phyloP scores from a whole-genome alignment of 2,329 filamentous ascomycete genomes.

The Pestalotiopsis fici region DNA sequence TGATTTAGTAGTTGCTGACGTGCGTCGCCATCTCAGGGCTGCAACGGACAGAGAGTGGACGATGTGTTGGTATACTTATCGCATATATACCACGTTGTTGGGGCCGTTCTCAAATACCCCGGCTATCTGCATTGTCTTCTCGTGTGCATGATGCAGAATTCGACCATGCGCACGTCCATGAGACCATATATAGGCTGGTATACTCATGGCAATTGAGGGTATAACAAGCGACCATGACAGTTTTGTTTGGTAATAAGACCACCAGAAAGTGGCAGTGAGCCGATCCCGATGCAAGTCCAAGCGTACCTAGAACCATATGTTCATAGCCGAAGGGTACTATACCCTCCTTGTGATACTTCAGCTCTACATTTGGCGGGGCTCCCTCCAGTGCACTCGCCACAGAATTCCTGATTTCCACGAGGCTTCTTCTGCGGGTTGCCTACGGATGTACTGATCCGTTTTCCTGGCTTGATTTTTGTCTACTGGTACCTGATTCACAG shows the following conservation, averaged over 20 bases:
- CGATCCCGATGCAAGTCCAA: background rate
- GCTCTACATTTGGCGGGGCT: background rate
- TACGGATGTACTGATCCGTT: background rate
- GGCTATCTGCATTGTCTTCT: constrained; percentile 1
- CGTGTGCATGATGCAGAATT: background rate
- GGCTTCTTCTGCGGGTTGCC: background rate
- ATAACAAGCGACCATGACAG: background rate
- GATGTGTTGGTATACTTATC: background rate
- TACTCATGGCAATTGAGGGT: background rate
- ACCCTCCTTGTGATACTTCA: background rate
- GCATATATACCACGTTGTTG: background rate
- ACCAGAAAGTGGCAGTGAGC: background rate
- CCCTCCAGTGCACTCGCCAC: background rate
- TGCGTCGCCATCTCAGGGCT: background rate
- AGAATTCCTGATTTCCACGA: background rate
- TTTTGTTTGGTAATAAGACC: background rate
- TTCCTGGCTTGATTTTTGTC: background rate
- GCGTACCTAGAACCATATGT: background rate
- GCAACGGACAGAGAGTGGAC: too few relatives aligned
- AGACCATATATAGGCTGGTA: background rate
- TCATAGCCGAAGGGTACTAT: background rate
- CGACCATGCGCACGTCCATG: background rate
- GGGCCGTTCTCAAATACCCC: background rate
- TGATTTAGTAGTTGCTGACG: background rate
- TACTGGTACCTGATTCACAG: background rate